Evolutionary conservation across 169 alveolate genomes (phyloP).

Genomic region (Eimeria sp.): DNA sequence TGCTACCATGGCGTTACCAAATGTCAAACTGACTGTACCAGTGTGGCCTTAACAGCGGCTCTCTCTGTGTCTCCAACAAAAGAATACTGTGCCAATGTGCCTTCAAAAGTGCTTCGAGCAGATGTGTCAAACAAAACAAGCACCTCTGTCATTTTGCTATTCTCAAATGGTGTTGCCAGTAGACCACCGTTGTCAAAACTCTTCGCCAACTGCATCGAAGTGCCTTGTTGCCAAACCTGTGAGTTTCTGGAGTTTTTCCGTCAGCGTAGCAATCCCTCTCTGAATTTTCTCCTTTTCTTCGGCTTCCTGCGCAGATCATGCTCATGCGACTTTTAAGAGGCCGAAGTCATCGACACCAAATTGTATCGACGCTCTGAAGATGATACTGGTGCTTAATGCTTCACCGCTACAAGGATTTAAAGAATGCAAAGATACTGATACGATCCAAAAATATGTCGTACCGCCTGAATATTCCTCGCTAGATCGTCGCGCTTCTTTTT

Average conservation of each 20-base stretch:
- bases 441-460: not conserved
- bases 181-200: not conserved
- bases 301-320: slow-evolving; percentile 87
- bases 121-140: not conserved
- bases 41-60: too few relatives aligned
- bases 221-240: slow-evolving; percentile 73
- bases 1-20: not conserved
- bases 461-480: slow-evolving; percentile 58
- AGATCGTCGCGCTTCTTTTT: slow-evolving; percentile 94
- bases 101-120: not conserved
- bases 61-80: too few relatives aligned
- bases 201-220: not conserved
- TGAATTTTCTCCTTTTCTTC: slow-evolving; percentile 93
- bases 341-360: not conserved
- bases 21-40: too few relatives aligned
- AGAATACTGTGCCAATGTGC: not conserved
- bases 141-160: not conserved
- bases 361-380: not conserved
- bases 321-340: not conserved
- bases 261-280: slow-evolving; percentile 90
- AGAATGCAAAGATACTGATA: not conserved
- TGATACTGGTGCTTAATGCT: not conserved
- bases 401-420: not conserved
- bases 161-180: not conserved
- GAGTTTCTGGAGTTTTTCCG: slow-evolving; percentile 91